Evolutionary conservation across 345 rosid genomes (phyloP).

Genomic region (Gossypium raimondii): DNA sequence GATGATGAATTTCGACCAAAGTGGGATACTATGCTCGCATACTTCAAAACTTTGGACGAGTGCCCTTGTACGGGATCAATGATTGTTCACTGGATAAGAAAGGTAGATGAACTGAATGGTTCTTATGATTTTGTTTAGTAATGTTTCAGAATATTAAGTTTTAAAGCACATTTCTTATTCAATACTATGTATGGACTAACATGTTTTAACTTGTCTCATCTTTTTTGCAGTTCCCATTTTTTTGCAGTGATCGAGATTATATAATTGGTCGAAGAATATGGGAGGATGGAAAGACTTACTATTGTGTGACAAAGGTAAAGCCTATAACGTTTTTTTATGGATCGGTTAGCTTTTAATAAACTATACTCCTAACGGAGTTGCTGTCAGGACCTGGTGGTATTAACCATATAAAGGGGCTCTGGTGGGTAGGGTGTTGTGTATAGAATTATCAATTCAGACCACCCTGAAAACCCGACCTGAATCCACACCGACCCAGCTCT

Average conservation of each 20-base stretch:
- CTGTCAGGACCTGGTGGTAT: background rate
- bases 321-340: background rate
- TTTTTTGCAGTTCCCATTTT: slow-evolving; percentile 83
- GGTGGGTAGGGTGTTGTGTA: no score
- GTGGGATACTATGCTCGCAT: slow-evolving; percentile 95
- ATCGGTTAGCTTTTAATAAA: background rate
- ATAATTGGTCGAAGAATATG: slow-evolving; percentile 87
- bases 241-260: slow-evolving; percentile 95
- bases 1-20: slow-evolving; percentile 83
- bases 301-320: slow-evolving; percentile 83
- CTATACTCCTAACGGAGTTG: background rate
- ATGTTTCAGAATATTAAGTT: background rate
- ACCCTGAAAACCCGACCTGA: no score
- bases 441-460: no score
- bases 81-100: slow-evolving; percentile 81
- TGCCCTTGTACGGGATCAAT: slow-evolving; percentile 62
- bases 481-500: no score
- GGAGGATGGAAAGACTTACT: slow-evolving; percentile 77
- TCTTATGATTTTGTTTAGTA: background rate
- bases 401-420: background rate
- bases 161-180: background rate
- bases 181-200: background rate
- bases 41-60: slow-evolving; percentile 69
- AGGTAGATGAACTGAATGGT: slow-evolving; percentile 38
- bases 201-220: slow-evolving; percentile 10